Conservation (phyloP, 306 rosid species). For the Begonia masoniana region DNA sequence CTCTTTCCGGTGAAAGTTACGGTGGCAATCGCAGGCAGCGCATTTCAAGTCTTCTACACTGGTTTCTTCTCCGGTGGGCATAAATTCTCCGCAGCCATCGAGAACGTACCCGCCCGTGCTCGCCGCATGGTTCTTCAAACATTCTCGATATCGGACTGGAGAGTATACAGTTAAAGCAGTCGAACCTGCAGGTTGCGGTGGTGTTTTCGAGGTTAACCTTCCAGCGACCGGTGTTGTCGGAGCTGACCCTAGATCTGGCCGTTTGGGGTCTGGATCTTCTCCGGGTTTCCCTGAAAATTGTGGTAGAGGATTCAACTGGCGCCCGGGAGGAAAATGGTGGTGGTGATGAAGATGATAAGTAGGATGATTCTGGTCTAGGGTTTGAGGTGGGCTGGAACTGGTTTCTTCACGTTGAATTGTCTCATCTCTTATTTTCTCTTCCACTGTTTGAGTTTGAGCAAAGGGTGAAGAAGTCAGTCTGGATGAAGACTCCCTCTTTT, state of each 20-base stretch:
- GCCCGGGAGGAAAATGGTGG: constrained; percentile 3
- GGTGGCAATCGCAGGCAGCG: constrained; percentile 92
- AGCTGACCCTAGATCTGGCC: constrained; percentile 21
- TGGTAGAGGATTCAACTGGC: too few species aligned
- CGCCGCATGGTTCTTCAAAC: constrained; percentile 87
- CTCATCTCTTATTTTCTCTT: constrained; percentile 24
- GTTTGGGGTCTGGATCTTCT: constrained; percentile 33
- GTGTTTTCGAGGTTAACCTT: constrained; percentile 15
- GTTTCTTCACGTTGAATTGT: constrained; percentile 10
- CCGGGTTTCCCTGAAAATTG: constrained; percentile 9
- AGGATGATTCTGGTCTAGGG: constrained; percentile 22
- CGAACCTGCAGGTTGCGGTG: constrained; percentile 2
- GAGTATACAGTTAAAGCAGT: constrained; percentile 1
- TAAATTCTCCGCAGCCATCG: constrained; percentile 98
- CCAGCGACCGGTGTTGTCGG: constrained; percentile 16
- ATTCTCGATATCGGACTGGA: constrained; percentile 51
- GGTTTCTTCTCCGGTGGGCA: constrained; percentile 70
- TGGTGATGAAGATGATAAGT: neutral
- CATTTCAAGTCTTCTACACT: constrained; percentile 45
- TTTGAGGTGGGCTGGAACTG: constrained; percentile 17
- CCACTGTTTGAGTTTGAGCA: constrained; percentile 15
- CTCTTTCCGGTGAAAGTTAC: constrained; percentile 77
- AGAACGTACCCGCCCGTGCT: constrained; percentile 64
- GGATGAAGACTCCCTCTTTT: constrained; percentile 6
- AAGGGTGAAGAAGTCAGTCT: constrained; percentile 22